phyloP scores from a whole-genome alignment of 2,329 filamentous ascomycete species.

The Nannizzia gypsea region DNA sequence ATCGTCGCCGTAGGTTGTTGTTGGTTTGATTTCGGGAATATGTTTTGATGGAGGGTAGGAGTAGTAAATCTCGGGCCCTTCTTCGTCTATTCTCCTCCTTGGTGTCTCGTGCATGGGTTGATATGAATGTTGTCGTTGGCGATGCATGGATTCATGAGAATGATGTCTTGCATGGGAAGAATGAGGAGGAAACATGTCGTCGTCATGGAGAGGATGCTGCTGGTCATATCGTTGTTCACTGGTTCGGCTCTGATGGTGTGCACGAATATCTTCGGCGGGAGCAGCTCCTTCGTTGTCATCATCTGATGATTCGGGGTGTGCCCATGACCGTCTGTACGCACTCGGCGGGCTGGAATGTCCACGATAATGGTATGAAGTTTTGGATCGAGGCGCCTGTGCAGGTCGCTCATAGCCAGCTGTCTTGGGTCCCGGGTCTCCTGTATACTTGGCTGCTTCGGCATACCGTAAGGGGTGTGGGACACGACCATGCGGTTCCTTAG shows the following conservation, averaged over 20 bases:
- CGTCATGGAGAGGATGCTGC: neutral
- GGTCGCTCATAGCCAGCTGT: neutral
- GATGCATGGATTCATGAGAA: neutral
- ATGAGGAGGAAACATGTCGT: neutral
- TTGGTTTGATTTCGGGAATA: neutral
- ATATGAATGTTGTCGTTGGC: neutral
- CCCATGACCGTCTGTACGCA: neutral
- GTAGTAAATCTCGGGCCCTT: neutral
- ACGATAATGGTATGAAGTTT: neutral
- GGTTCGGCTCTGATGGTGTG: neutral
- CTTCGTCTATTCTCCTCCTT: neutral
- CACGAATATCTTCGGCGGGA: neutral
- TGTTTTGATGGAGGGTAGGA: neutral
- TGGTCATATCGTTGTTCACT: neutral
- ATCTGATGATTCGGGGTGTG: neutral
- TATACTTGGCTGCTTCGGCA: neutral
- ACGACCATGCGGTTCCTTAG: neutral
- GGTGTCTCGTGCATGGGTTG: neutral
- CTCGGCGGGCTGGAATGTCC: neutral
- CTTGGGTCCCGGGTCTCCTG: neutral
- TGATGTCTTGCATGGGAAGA: neutral
- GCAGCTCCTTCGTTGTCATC: neutral
- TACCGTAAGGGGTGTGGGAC: neutral
- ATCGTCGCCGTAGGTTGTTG: neutral
- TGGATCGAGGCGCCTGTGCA: neutral